Evolutionary conservation across 2,329 filamentous ascomycete genomes (phyloP).

Genomic region (Microcyclospora pomicola): DNA sequence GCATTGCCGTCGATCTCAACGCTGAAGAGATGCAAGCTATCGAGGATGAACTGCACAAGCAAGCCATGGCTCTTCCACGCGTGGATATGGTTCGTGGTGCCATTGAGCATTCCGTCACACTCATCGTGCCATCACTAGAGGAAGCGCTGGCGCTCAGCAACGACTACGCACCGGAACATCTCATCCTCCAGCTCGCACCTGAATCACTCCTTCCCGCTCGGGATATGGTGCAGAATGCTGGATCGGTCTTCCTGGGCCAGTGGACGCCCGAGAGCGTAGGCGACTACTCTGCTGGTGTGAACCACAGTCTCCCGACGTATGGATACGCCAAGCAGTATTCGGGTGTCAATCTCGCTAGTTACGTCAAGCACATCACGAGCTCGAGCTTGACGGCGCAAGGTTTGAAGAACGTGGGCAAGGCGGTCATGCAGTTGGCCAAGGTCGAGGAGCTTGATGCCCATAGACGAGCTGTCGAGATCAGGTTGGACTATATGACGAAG

Average conservation of each 20-base stretch:
- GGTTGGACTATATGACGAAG: constrained; percentile 31
- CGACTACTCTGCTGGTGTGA: constrained; percentile 95
- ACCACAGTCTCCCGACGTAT: constrained; percentile 92
- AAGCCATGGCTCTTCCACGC: constrained; percentile 74
- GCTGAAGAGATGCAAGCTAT: constrained; percentile 66
- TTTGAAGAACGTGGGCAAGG: constrained; percentile 67
- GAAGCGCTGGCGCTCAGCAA: constrained; percentile 76
- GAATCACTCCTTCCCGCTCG: constrained; percentile 52
- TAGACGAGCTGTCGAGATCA: constrained; percentile 56
- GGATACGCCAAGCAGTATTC: constrained; percentile 98
- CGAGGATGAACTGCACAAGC: constrained; percentile 77
- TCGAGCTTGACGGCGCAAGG: constrained; percentile 79
- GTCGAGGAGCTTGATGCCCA: constrained; percentile 94
- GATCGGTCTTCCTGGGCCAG: constrained; percentile 85
- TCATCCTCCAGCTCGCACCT: constrained; percentile 78
- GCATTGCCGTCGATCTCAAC: constrained; percentile 68
- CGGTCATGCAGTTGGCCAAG: constrained; percentile 88
- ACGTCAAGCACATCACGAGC: constrained; percentile 95
- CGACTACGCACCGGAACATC: constrained; percentile 86
- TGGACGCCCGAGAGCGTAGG: constrained; percentile 98
- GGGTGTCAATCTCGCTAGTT: constrained; percentile 88
- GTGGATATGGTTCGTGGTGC: constrained; percentile 86
- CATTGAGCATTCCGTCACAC: constrained; percentile 82
- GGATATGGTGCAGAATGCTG: constrained; percentile 76
- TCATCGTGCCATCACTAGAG: constrained; percentile 59